Evolutionary conservation across 1,284 basidiomycete genomes (phyloP).

Genomic region (Cryptococcus depauperatus): DNA sequence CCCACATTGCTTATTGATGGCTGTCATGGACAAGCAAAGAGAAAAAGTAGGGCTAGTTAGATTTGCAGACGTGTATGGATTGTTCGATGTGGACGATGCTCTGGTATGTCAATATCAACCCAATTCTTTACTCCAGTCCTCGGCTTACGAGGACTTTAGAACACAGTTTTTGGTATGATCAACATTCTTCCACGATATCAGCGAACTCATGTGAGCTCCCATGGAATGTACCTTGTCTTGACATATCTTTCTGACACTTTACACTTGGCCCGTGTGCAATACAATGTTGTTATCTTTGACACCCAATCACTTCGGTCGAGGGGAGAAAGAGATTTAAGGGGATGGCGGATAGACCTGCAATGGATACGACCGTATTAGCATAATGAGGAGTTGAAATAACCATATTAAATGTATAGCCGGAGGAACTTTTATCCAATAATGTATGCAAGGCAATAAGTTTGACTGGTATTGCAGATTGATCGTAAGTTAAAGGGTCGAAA

Average conservation of each 20-base stretch:
- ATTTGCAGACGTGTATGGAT: slow-evolving; percentile 22
- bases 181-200: slow-evolving; percentile 19
- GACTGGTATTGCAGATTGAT: too few relatives aligned
- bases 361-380: too few relatives aligned
- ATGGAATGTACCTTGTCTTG: slow-evolving; percentile 17
- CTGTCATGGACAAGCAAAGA: slow-evolving; percentile 19
- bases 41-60: slow-evolving; percentile 8
- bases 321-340: too few relatives aligned
- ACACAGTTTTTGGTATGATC: slow-evolving; percentile 16
- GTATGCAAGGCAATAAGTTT: too few relatives aligned
- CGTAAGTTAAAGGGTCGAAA: too few relatives aligned
- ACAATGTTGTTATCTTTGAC: slow-evolving; percentile 17
- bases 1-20: slow-evolving; percentile 13
- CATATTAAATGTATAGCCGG: too few relatives aligned
- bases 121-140: neutral
- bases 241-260: slow-evolving; percentile 18
- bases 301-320: slow-evolving; percentile 10
- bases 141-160: neutral
- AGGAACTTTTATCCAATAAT: too few relatives aligned
- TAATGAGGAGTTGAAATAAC: too few relatives aligned
- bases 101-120: slow-evolving; percentile 7
- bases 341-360: too few relatives aligned
- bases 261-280: slow-evolving; percentile 16
- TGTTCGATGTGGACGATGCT: slow-evolving; percentile 12
- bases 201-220: slow-evolving; percentile 20